Conservation (phyloP, 257 asterid species). For the Solanum arcanum region DNA sequence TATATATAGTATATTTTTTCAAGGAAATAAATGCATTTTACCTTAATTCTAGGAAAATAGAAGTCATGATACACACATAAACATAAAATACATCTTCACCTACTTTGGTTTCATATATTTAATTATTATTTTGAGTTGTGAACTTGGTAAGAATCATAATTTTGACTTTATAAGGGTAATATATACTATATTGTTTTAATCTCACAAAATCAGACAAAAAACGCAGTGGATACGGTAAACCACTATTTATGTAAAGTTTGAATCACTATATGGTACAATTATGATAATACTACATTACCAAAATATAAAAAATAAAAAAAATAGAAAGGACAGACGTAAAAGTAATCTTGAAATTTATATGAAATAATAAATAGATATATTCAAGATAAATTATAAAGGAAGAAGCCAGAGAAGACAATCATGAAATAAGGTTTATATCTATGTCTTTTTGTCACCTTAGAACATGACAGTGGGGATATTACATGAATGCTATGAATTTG, state of each 20-base stretch:
- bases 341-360: neutral
- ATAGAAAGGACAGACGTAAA: neutral
- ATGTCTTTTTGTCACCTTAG: conserved; percentile 13
- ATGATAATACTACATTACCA: neutral
- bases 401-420: conserved; percentile 6
- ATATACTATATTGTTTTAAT: neutral
- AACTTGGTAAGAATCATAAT: neutral
- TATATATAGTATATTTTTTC: no score
- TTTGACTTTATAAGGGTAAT: neutral
- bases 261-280: neutral
- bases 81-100: neutral
- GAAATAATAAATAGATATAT: neutral
- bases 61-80: neutral
- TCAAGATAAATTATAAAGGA: neutral
- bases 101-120: neutral
- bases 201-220: neutral
- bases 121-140: neutral
- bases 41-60: neutral
- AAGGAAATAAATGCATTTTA: no score
- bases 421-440: neutral
- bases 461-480: conserved; percentile 1
- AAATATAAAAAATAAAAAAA: neutral
- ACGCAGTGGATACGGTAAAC: neutral
- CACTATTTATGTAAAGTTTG: neutral
- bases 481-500: neutral